Conservation (phyloP, 2,329 filamentous ascomycete genomes). For the Phialophora verrucosa region DNA sequence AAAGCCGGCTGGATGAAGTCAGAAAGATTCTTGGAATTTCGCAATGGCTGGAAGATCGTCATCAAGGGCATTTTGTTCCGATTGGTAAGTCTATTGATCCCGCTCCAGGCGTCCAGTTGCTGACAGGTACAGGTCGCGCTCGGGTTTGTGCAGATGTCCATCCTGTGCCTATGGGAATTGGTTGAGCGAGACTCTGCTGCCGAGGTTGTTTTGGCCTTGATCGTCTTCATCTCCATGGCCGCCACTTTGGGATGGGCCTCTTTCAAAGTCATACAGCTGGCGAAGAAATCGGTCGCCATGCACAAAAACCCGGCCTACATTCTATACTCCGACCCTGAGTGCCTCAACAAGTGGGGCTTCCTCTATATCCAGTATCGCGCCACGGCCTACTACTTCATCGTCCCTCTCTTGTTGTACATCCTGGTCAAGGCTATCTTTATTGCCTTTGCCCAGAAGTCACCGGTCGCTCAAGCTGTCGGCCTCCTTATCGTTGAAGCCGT, state of each 20-base stretch:
- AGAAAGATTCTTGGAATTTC: constrained; percentile 90
- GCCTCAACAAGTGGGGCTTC: constrained; percentile 97
- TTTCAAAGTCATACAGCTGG: constrained; percentile 86
- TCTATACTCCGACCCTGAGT: constrained; percentile 91
- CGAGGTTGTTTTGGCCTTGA: constrained; percentile 82
- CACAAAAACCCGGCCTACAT: constrained; percentile 98
- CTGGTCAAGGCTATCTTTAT: constrained; percentile 91
- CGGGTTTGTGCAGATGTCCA: constrained; percentile 87
- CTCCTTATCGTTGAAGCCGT: constrained; percentile 81
- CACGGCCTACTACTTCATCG: constrained; percentile 92
- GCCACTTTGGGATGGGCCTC: constrained; percentile 82
- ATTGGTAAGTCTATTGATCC: constrained; percentile 54
- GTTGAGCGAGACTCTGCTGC: constrained; percentile 83
- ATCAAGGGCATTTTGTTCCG: constrained; percentile 94
- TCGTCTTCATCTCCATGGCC: constrained; percentile 83
- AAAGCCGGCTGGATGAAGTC: constrained; percentile 78
- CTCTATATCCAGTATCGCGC: constrained; percentile 96
- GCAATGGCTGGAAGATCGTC: constrained; percentile 90
- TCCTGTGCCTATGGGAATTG: constrained; percentile 92
- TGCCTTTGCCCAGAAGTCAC: constrained; percentile 74
- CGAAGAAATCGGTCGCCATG: constrained; percentile 84
- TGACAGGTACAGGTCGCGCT: constrained; percentile 67
- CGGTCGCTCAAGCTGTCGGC: constrained; percentile 77
- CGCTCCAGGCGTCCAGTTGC: constrained; percentile 4
- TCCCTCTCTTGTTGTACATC: constrained; percentile 77